phyloP scores from a whole-genome alignment of 805 yeast species.

The Cyberlindnera samutprakarnensis region DNA sequence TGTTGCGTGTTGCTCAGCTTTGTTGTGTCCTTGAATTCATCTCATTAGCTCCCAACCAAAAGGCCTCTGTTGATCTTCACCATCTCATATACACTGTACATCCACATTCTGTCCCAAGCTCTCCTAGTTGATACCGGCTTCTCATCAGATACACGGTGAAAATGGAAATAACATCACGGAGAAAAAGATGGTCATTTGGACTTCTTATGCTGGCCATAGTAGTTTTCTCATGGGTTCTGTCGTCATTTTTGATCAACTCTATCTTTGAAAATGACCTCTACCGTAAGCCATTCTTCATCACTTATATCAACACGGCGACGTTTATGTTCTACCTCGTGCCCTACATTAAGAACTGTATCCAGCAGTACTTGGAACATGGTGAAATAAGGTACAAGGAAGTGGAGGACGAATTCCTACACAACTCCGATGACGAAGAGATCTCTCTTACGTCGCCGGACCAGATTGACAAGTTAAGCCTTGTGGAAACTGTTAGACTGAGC shows the following conservation, averaged over 20 bases:
- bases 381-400: conserved; percentile 17
- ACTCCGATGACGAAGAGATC: conserved; percentile 22
- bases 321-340: conserved; percentile 76
- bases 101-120: too few species aligned
- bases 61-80: too few species aligned
- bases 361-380: conserved; percentile 24
- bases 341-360: conserved; percentile 26
- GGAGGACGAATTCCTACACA: conserved; percentile 13
- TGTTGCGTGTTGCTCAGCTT: too few species aligned
- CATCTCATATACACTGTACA: too few species aligned
- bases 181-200: conserved; percentile 63
- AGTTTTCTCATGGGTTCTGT: conserved; percentile 82
- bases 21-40: too few species aligned
- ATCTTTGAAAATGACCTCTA: conserved; percentile 63
- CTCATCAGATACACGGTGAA: neutral
- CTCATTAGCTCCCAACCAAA: too few species aligned
- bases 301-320: conserved; percentile 84
- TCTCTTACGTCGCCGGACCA: conserved; percentile 14
- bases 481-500: conserved; percentile 68
- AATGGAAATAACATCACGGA: conserved; percentile 10
- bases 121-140: too few species aligned
- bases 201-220: conserved; percentile 66
- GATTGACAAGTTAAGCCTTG: conserved; percentile 27
- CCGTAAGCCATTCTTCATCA: conserved; percentile 85
- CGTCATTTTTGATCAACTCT: conserved; percentile 78